Base-by-base conservation (phyloP, 306 rosid species). In the Pyrus pyrifolia region DNA sequence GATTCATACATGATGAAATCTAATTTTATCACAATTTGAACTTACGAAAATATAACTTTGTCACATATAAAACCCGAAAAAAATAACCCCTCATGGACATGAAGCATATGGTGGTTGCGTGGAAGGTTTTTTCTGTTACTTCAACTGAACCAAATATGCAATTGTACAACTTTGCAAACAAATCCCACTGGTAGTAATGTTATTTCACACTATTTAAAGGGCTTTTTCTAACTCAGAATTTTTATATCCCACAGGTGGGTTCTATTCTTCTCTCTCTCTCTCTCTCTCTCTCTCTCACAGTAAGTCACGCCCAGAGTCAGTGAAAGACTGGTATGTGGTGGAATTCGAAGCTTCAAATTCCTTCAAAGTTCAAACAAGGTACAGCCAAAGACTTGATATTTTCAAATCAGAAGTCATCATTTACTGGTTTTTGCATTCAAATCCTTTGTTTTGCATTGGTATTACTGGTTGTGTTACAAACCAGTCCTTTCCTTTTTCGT, bases 131-230 rank as follows among this genome's bases (percentile, higher is more conserved):
- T 70, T 22, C 31, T 18, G 75, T 45, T 46, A 77, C 6, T 68
- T 18, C 25, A 11, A 2, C 18, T 4, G n/a, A 21, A 23, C 42
- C 45, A 38, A 68, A 44, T 65, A 12, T 22, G 21, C 35, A 13
- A 3, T n/a, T 57, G 6, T 11, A 1, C n/a, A 15, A 65, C 52
- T 72, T 40, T 23, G 67, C 15, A 55, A 9, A 35, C 61, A 81
- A 68, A n/a, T n/a, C 18, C 4, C 58, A 72, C 67, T 85, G 89
- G 90, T 21, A 76, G 40, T 22, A 68, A 63, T 71, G 89, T 89
- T 82, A 86, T 90, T 90, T 75, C 63, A 1, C 12, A n/a, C n/a
- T 53, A 82, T 71, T 22, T 61, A 11, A 49, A 69, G 86, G 90
- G 81, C 72, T 70, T 71, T 76, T 81, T 58, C 53, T 22, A 25